Conservation (phyloP, 495 filamentous ascomycete genomes). For the Neurospora sp. region DNA sequence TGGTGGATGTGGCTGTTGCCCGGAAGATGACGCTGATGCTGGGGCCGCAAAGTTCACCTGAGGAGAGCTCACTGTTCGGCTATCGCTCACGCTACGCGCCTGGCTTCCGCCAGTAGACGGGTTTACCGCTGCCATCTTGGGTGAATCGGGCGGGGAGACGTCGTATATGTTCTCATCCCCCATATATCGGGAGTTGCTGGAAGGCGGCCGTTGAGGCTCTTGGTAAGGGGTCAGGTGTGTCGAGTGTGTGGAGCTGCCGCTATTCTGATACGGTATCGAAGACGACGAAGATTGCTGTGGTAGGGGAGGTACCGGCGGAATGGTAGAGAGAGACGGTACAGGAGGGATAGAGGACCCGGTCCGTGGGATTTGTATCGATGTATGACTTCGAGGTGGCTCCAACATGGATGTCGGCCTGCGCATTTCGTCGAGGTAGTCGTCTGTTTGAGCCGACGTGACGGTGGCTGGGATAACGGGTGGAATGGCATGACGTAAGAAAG, state of each 20-base stretch:
- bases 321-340: constrained; percentile 6
- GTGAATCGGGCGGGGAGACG: constrained; percentile 45
- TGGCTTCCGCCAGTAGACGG: constrained; percentile 6
- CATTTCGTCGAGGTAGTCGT: background rate
- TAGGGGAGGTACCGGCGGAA: constrained; percentile 18
- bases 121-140: constrained; percentile 10
- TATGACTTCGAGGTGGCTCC: constrained; percentile 11
- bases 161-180: constrained; percentile 42
- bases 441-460: background rate
- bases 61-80: constrained; percentile 9
- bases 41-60: background rate
- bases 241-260: background rate
- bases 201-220: constrained; percentile 11
- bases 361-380: constrained; percentile 2
- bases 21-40: background rate
- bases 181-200: constrained; percentile 16
- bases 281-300: background rate
- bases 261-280: background rate
- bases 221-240: background rate
- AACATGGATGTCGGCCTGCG: constrained; percentile 7
- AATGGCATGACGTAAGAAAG: constrained; percentile 33
- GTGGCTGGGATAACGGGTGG: constrained; percentile 17
- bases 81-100: constrained; percentile 6
- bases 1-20: constrained; percentile 1
- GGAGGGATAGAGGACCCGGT: constrained; percentile 11